Evolutionary conservation across 768 basidiomycete species (phyloP).

Genomic region (Suillus lakei): DNA sequence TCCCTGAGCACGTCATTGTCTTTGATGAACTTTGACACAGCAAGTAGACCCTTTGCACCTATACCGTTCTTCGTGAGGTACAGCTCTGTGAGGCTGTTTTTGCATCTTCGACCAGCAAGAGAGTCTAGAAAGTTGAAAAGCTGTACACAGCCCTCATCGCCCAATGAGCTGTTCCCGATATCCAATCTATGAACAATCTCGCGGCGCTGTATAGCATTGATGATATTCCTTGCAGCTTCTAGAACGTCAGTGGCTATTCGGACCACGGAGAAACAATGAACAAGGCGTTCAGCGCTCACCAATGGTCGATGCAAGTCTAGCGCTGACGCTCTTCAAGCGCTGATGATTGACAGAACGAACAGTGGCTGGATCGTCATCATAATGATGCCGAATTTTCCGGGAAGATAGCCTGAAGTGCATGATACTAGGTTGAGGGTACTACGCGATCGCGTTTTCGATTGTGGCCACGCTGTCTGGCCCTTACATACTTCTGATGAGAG

Average conservation of each 20-base stretch:
- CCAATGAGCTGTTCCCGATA: constrained; percentile 59
- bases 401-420: constrained; percentile 33
- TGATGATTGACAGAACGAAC: constrained; percentile 28
- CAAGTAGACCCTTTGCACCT: constrained; percentile 56
- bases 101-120: constrained; percentile 46
- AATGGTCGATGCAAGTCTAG: constrained; percentile 34
- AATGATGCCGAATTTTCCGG: constrained; percentile 29
- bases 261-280: neutral
- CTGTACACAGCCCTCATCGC: constrained; percentile 58
- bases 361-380: constrained; percentile 34
- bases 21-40: constrained; percentile 56
- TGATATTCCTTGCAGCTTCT: constrained; percentile 56
- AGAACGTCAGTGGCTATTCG: neutral
- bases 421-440: neutral
- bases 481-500: neutral
- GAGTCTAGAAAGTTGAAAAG: constrained; percentile 62
- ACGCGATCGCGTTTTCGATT: neutral
- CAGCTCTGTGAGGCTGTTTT: constrained; percentile 51
- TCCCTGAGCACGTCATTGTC: constrained; percentile 50
- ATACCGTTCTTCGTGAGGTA: constrained; percentile 62
- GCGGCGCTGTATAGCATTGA: constrained; percentile 50
- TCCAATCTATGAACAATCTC: constrained; percentile 55
- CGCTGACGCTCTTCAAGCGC: constrained; percentile 31
- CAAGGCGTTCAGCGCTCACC: constrained; percentile 22
- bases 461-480: neutral